Base-by-base conservation (phyloP, 2,329 filamentous ascomycete genomes). In the Neofusicoccum umdonicola region DNA sequence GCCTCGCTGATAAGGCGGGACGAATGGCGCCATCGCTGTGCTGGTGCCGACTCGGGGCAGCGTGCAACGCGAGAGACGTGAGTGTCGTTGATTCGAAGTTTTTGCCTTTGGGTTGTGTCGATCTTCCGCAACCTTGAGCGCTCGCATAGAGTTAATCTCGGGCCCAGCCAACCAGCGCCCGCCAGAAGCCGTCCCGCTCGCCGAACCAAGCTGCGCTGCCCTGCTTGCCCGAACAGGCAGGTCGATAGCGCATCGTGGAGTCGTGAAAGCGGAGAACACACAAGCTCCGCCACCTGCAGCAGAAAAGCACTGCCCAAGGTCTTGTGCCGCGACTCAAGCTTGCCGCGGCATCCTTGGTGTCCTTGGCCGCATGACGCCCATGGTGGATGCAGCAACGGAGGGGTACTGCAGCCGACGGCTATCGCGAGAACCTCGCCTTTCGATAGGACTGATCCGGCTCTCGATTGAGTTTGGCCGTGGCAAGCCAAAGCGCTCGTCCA, bases 91-190 rank as follows among this genome's bases (percentile, higher is more conserved):
- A 63, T 41, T 51, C 60, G 47, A 62, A 35, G 37, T 44, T 48
- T 51, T 54, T 54, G 48, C 39, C 60, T 63, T 52, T 52, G 60
- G 60, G 47, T 54, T 52, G 50, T 54, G 60, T 63, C 60, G 60
- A 63, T 63, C 60, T 63, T 63, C 60, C 48, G 60, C 60, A 63
- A 45, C 60, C 60, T 63, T 63, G 39, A 41, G 41, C 48, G 22
- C 54, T 42, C 39, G 54, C 54, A 58, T 58, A 27, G 39, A 58
- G 39, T 58, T 44, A 58, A 58, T 58, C 60, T 63, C 48, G 41
- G 35, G 48, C 37, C 27, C 37, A 37, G 37, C 17, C 48, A 54
- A 51, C 42, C 35, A 62, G 35, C 37, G 34, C 58, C 42, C 48
- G 48, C 47, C 13, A 31, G 11, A 11, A n/a, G 22, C 27, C 41